Evolutionary conservation across 306 rosid species (phyloP).

Genomic region (Quercus cerris): DNA sequence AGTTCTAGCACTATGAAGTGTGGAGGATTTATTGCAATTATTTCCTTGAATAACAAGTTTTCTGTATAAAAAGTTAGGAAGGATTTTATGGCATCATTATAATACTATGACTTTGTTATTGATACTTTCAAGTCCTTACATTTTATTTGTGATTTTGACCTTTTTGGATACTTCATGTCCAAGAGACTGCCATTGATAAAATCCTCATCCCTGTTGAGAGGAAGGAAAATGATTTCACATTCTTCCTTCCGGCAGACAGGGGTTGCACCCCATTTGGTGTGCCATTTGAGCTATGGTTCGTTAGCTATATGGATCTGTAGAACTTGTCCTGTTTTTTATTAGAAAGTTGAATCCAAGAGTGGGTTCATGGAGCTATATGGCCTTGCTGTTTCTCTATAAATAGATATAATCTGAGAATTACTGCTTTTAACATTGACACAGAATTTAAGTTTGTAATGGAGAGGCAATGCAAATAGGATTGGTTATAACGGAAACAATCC

Average conservation of each 20-base stretch:
- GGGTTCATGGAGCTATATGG: not conserved
- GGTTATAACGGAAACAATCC: too few relatives aligned
- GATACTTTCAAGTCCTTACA: not conserved
- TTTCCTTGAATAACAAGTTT: not conserved
- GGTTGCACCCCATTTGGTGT: not conserved
- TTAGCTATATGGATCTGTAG: too few relatives aligned
- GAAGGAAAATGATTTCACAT: not conserved
- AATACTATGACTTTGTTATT: not conserved
- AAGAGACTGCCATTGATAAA: not conserved
- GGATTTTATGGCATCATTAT: not conserved
- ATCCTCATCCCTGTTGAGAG: not conserved
- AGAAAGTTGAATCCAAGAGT: not conserved
- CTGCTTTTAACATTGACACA: too few relatives aligned
- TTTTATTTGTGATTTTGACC: not conserved
- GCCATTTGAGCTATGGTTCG: too few relatives aligned
- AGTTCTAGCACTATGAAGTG: not conserved
- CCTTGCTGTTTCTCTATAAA: not conserved
- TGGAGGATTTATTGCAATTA: not conserved
- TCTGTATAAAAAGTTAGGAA: not conserved
- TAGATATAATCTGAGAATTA: not conserved
- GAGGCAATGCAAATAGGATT: too few relatives aligned
- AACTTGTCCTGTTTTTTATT: not conserved
- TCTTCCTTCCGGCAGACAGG: not conserved
- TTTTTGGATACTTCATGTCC: too few relatives aligned
- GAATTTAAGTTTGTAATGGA: too few relatives aligned